A percentile compares a stretch with the other conserved stretches of the same genome.
phyloP scores from a whole-genome alignment of 177 flowering plant species.

The Vitis hybrid region DNA sequence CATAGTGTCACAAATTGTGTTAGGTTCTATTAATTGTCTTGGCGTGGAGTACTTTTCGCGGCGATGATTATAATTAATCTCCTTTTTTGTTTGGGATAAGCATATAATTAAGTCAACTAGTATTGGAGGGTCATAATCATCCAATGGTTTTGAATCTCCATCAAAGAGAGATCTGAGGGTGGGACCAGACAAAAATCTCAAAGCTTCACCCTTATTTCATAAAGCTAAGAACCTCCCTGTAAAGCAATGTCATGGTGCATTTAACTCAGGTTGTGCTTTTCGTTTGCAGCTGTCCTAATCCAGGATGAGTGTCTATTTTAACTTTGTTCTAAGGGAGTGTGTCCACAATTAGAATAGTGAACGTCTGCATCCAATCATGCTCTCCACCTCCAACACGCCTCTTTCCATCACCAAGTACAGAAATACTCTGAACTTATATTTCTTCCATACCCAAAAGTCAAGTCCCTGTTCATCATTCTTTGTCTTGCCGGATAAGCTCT shows the following conservation, averaged over 20 bases:
- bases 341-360: constrained; percentile 15
- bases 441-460: constrained; percentile 13
- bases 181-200: constrained; percentile 7
- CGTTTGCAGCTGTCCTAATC: constrained; percentile 5
- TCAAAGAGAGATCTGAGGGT: neutral
- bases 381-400: constrained; percentile 3
- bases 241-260: neutral
- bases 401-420: constrained; percentile 3
- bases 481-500: too few relatives aligned
- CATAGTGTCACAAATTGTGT: too few relatives aligned
- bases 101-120: too few relatives aligned
- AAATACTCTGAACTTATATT: neutral
- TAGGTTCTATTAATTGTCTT: too few relatives aligned
- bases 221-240: neutral
- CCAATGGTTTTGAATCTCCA: too few relatives aligned
- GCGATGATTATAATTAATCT: too few relatives aligned
- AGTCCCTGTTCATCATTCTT: neutral
- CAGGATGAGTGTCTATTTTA: constrained; percentile 1
- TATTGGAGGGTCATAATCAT: too few relatives aligned
- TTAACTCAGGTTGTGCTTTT: too few relatives aligned
- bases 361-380: constrained; percentile 4
- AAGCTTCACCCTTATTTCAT: constrained; percentile 8
- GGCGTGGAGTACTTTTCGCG: too few relatives aligned
- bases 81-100: too few relatives aligned
- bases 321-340: constrained; percentile 5